phyloP scores from a whole-genome alignment of 2,329 filamentous ascomycete species.

The Cytospora paraplurivora region DNA sequence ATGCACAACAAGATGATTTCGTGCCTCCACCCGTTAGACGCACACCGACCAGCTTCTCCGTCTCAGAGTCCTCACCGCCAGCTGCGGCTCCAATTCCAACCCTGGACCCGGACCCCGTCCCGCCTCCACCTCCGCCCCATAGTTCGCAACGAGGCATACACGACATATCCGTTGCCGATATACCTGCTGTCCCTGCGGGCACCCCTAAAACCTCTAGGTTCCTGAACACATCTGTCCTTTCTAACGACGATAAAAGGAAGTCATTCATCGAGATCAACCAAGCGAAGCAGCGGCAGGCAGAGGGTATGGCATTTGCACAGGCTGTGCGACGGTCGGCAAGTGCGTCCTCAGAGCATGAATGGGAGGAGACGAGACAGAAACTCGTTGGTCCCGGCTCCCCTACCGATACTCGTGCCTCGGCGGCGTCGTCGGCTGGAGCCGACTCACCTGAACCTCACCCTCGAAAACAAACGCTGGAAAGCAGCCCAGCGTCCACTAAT shows the following conservation, averaged over 20 bases:
- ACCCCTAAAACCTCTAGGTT: constrained; percentile 37
- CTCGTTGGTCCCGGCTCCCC: constrained; percentile 27
- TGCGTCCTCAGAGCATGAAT: constrained; percentile 38
- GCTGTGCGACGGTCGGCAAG: constrained; percentile 46
- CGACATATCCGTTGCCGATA: constrained; percentile 15
- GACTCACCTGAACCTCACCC: constrained; percentile 31
- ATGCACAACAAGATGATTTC: constrained; percentile 50
- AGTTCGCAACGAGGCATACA: constrained; percentile 24
- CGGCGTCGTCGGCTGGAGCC: constrained; percentile 15
- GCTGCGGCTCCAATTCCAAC: constrained; percentile 13
- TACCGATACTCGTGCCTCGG: constrained; percentile 32
- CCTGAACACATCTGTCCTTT: constrained; percentile 39
- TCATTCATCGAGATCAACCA: constrained; percentile 62
- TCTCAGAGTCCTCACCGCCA: constrained; percentile 32
- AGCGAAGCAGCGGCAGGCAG: constrained; percentile 62
- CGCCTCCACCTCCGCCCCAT: constrained; percentile 30
- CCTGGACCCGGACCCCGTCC: constrained; percentile 35
- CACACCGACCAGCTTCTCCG: constrained; percentile 58
- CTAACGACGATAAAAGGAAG: constrained; percentile 55
- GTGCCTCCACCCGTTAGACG: constrained; percentile 56
- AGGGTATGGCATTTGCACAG: constrained; percentile 60
- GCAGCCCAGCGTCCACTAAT: constrained; percentile 43
- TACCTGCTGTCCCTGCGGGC: constrained; percentile 38
- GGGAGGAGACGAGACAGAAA: constrained; percentile 32
- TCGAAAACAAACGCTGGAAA: constrained; percentile 36